Conservation (phyloP, 768 basidiomycete genomes). For the Grammothele lineata region DNA sequence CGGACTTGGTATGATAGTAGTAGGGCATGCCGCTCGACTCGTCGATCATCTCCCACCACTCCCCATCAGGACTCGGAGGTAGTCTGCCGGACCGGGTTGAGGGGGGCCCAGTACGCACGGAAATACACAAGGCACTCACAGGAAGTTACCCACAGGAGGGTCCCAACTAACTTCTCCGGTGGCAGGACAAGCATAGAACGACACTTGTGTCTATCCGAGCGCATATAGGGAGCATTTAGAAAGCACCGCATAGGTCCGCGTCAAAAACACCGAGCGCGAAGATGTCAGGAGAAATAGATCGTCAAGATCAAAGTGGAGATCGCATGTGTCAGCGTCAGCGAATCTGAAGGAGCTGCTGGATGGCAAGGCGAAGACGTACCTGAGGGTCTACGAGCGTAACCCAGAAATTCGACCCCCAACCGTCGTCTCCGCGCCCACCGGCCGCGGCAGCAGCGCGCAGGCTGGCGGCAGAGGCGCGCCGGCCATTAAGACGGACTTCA, state of each 20-base stretch:
- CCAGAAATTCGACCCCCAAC: conserved; percentile 93
- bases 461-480: conserved; percentile 17
- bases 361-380: conserved; percentile 35
- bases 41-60: conserved; percentile 95
- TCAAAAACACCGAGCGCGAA: conserved; percentile 2
- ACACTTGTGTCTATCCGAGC: conserved; percentile 36
- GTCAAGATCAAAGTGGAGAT: conserved; percentile 21
- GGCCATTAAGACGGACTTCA: conserved; percentile 26
- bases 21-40: conserved; percentile 82
- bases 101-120: not conserved
- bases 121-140: conserved; percentile 60
- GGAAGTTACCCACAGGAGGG: conserved; percentile 83
- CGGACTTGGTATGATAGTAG: conserved; percentile 91
- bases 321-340: conserved; percentile 36
- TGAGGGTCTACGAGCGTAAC: conserved; percentile 90
- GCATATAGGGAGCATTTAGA: conserved; percentile 4
- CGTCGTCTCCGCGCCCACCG: conserved; percentile 20
- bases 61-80: conserved; percentile 79
- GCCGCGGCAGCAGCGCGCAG: conserved; percentile 4
- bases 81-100: conserved; percentile 41
- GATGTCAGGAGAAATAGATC: not conserved
- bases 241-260: not conserved
- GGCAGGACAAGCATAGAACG: conserved; percentile 91
- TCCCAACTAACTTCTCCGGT: conserved; percentile 94
- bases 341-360: not conserved